Conservation (phyloP, 306 rosid species). For the Glycyrrhiza uralensis region DNA sequence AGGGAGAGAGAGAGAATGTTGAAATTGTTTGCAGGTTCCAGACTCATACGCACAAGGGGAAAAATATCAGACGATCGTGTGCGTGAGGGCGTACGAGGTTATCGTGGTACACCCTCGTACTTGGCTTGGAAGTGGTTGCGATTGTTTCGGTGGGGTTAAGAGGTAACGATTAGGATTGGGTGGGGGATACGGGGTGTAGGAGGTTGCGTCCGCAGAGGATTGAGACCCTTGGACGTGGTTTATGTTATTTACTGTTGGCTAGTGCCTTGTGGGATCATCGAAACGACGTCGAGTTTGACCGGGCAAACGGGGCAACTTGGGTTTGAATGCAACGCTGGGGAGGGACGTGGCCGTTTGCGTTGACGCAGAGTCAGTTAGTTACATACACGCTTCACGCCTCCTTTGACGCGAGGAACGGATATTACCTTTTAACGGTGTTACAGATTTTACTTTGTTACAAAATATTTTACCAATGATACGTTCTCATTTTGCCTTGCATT, state of each 20-base stretch:
- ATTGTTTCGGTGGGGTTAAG: too few relatives aligned
- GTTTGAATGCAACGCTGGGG: background rate
- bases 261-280: too few relatives aligned
- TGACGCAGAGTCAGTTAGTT: conserved; percentile 12
- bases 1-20: background rate
- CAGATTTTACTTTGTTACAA: too few relatives aligned
- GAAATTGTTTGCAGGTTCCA: conserved; percentile 16
- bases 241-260: background rate
- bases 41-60: background rate
- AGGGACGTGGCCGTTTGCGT: conserved; percentile 1
- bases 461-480: too few relatives aligned
- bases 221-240: background rate
- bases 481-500: too few relatives aligned
- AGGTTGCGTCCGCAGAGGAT: background rate
- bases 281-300: conserved; percentile 43
- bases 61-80: conserved; percentile 2
- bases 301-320: background rate
- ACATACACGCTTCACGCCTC: background rate
- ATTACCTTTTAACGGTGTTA: background rate
- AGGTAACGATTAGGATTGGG: background rate
- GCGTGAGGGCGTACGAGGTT: background rate
- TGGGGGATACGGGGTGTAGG: fast-evolving
- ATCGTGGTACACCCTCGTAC: background rate
- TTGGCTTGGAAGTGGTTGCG: background rate
- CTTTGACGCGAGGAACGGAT: background rate